Evolutionary conservation across 2,329 filamentous ascomycete genomes (phyloP).

Genomic region (Verticillium klebahnii): DNA sequence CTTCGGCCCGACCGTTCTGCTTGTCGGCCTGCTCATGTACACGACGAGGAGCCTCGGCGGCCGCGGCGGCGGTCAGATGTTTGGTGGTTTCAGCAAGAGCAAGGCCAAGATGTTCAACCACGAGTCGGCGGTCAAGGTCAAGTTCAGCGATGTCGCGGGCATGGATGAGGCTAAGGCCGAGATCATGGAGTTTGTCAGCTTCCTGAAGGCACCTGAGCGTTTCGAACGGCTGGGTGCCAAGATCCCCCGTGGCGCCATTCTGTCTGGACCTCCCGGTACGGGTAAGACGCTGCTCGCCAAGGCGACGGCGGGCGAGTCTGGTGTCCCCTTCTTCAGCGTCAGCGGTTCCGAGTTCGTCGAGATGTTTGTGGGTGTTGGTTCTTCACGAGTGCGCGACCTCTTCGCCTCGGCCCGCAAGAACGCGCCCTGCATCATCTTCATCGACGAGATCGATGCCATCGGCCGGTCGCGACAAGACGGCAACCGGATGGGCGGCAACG

Average conservation of each 20-base stretch:
- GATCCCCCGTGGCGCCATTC: slow-evolving; percentile 92
- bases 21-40: slow-evolving; percentile 80
- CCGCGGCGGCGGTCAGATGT: slow-evolving; percentile 73
- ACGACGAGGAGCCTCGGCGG: slow-evolving; percentile 70
- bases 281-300: slow-evolving; percentile 98
- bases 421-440: slow-evolving; percentile 98
- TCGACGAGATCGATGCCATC: slow-evolving; percentile 98
- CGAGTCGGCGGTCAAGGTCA: slow-evolving; percentile 92
- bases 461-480: slow-evolving; percentile 83
- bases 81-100: slow-evolving; percentile 93
- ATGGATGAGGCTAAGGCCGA: slow-evolving; percentile 98
- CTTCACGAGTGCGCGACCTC: slow-evolving; percentile 88
- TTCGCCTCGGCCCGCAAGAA: slow-evolving; percentile 94
- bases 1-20: slow-evolving; percentile 81
- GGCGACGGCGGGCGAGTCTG: slow-evolving; percentile 93
- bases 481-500: slow-evolving; percentile 71
- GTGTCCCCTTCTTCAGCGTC: slow-evolving; percentile 96
- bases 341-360: slow-evolving; percentile 98
- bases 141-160: slow-evolving; percentile 93
- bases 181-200: slow-evolving; percentile 99
- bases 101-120: slow-evolving; percentile 97
- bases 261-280: slow-evolving; percentile 95
- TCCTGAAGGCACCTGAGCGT: slow-evolving; percentile 86
- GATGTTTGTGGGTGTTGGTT: slow-evolving; percentile 99
- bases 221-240: slow-evolving; percentile 95